These are phyloP conservation scores for Trebouxia sp. DNA, from an alignment of 139 green algal species.

Conservation along the genomic window DNA sequence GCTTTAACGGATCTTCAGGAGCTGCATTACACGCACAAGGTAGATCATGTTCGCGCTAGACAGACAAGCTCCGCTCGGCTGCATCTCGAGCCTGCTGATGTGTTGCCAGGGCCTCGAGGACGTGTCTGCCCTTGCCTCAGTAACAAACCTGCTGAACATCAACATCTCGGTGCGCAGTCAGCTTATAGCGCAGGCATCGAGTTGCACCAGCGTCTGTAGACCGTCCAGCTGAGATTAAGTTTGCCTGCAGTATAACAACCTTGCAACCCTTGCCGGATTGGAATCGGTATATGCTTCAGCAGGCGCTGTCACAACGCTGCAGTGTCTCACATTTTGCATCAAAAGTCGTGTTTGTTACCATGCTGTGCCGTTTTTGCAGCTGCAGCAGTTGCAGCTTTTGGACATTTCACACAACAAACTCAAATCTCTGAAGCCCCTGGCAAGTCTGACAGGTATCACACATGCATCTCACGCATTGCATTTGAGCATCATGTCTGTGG, in stretches of 20 bases:
- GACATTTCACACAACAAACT: constrained; percentile 18
- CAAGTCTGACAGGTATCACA: not conserved
- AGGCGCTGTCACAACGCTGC: not conserved
- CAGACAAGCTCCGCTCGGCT: not conserved
- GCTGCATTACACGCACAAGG: not conserved
- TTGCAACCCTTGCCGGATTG: not conserved
- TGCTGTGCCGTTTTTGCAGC: not conserved
- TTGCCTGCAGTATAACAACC: constrained; percentile 20
- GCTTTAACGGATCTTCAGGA: not conserved
- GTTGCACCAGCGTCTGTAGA: not conserved
- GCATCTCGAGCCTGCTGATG: not conserved
- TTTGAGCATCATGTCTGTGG: not conserved
- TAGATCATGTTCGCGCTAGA: not conserved
- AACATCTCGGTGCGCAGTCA: constrained; percentile 29
- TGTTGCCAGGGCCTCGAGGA: constrained; percentile 14
- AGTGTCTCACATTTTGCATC: not conserved
- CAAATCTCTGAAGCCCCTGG: constrained; percentile 14
- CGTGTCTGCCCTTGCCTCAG: not conserved
- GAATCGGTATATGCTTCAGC: not conserved
- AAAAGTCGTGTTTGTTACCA: no score
- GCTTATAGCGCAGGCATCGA: not conserved
- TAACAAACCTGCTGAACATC: not conserved
- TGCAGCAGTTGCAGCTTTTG: constrained; percentile 9
- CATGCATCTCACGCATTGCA: not conserved
- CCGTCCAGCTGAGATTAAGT: no score